Conservation (phyloP, 2,329 filamentous ascomycete species). For the Ophiostoma pallidulum region DNA sequence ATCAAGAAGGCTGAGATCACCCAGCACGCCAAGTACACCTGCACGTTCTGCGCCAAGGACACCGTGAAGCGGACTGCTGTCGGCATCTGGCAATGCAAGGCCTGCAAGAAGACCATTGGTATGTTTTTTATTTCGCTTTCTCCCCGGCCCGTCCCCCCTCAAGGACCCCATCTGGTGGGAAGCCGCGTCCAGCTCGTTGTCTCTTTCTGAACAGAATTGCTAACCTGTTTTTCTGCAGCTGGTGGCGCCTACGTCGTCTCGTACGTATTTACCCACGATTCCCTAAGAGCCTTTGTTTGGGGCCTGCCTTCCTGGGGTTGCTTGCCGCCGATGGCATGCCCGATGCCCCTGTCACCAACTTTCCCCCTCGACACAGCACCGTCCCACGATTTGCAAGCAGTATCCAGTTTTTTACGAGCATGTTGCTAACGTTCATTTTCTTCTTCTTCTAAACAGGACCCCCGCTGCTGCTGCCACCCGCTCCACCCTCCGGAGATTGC, state of each 20-base stretch:
- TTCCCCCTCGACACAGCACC: too few relatives aligned
- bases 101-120: slow-evolving; percentile 84
- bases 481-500: slow-evolving; percentile 93
- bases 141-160: neutral
- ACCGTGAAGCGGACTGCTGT: slow-evolving; percentile 64
- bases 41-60: slow-evolving; percentile 98
- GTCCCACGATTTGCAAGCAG: too few relatives aligned
- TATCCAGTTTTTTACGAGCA: too few relatives aligned
- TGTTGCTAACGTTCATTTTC: slow-evolving; percentile 3
- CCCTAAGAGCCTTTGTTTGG: neutral
- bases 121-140: neutral
- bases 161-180: too few relatives aligned
- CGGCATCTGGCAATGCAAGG: slow-evolving; percentile 80
- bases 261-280: slow-evolving; percentile 55
- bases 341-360: too few relatives aligned
- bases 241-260: slow-evolving; percentile 92
- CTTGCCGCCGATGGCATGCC: too few relatives aligned
- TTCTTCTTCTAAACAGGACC: slow-evolving; percentile 46
- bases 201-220: too few relatives aligned
- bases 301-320: too few relatives aligned
- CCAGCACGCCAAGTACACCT: slow-evolving; percentile 91
- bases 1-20: slow-evolving; percentile 99
- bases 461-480: slow-evolving; percentile 88
- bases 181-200: too few relatives aligned
- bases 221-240: slow-evolving; percentile 26